Evolutionary conservation across 306 rosid species (phyloP).

Genomic region (Canavalia ensiformis): DNA sequence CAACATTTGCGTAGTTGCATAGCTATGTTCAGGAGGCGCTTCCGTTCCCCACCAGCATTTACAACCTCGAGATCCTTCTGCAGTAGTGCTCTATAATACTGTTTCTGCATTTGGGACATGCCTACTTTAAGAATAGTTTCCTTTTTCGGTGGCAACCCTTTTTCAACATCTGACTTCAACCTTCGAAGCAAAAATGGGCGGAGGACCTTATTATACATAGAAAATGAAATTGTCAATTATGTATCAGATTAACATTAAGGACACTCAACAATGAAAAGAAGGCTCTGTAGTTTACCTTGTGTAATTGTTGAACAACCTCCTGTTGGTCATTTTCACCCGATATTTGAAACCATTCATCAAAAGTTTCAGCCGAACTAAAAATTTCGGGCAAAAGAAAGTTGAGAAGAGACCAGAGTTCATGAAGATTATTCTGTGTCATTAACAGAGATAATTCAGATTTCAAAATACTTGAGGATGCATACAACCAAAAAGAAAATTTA

Average conservation of each 20-base stretch:
- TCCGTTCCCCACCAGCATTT: conserved; percentile 99
- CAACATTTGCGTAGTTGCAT: conserved; percentile 99
- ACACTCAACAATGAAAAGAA: conserved; percentile 33
- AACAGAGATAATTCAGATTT: conserved; percentile 24
- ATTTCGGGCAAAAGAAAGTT: conserved; percentile 99
- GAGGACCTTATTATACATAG: conserved; percentile 73
- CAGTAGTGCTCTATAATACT: conserved; percentile 87
- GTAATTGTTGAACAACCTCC: conserved; percentile 98
- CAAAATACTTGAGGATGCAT: conserved; percentile 32
- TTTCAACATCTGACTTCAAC: conserved; percentile 99
- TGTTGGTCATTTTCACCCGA: conserved; percentile 99
- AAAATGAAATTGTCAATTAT: conserved; percentile 37
- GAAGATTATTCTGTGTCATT: conserved; percentile 87
- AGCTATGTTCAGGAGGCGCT: conserved; percentile 95
- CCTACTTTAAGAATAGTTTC: conserved; percentile 99
- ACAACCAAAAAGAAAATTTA: not conserved
- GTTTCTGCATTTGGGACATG: conserved; percentile 99
- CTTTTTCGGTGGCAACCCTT: conserved; percentile 96
- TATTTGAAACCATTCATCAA: conserved; percentile 99
- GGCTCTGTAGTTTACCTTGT: conserved; percentile 69
- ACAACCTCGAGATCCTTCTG: conserved; percentile 99
- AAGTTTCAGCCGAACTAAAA: conserved; percentile 98
- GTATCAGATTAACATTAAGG: conserved; percentile 17
- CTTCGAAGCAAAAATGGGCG: conserved; percentile 98
- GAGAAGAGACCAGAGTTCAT: conserved; percentile 97